Evolutionary conservation across 176 grass and related monocot genomes (phyloP), one percentile per base, ranked within the genome.

Genomic region (Oryza coarctata): DNA sequence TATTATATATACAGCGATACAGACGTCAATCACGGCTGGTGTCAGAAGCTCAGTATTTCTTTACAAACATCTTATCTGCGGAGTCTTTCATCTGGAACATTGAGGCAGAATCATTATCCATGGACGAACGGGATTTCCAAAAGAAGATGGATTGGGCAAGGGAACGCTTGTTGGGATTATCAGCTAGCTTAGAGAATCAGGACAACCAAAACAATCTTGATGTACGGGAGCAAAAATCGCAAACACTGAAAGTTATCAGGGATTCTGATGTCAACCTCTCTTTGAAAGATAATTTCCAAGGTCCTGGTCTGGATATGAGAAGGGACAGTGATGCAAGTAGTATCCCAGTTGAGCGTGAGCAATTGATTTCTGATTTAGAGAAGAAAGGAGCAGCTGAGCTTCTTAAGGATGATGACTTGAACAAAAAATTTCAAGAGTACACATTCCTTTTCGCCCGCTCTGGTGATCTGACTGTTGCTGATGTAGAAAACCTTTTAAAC

Each of bases 61-160:
- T 99, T 76, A 99, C 96, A 30, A 99, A 99, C 64, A 93, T 99
- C 61, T 70, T 95, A 50, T 99, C 96, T 76, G 96, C 93, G 8
- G 93, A 99, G 71, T 99, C 96, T 80, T 99, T 99, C 52, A 88
- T 99, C 70, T 95, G 96, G 96, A 95, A 99, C 63, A 90, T 99
- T 61, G 96, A 99, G 40, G 93, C 89, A 4, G 85, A 93, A 71
- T 87, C 96, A 63, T 80, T 99, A 76, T 95, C 96, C 20, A 93
- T 99, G 86, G 78, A 93, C 80, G 96, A 99, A 52, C 57, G 85
- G 3, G 93, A 99, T 45, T 99, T 99, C 58, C 88, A 93, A 71
- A 95, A 85, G 76, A 93, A 95, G 84, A 99, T 99, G 91, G 88
- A 93, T 74, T 83, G 34, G n/a, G 96, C 96, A 73, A 90, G 80